Base-by-base conservation (phyloP, 371 early-diverging fungal genomes). In the Saksenaea oblongispora region DNA sequence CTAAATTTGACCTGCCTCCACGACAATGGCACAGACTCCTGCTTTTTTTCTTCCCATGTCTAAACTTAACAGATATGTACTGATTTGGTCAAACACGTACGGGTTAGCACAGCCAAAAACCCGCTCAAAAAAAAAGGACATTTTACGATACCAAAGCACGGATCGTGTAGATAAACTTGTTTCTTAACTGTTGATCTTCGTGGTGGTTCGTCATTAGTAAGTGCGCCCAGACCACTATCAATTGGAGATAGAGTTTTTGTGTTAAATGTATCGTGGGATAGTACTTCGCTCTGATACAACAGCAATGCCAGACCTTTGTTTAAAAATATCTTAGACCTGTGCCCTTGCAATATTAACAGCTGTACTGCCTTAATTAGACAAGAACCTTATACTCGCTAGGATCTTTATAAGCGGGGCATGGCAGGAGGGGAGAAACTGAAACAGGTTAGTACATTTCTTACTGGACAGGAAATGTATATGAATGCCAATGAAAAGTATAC, bases 401-500 rank as follows among this genome's bases (percentile, higher is more conserved):
- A 47, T 47, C 17, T 47, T 47, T 11, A 47, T 47, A 47, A 47
- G 51, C 51, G 51, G 51, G 51, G 51, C 26, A 22, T 22, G 51
- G 24, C 51, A 47, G 51, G 51, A 22, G 51, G 31, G 9, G 22
- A 18, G 5, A 22, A 17, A 8, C 51, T 10, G 24, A 47, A 47
- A 47, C 8, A 2, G 22, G 51, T 18, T 47, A 47, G 51, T 10
- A 26, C 22, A 1, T 22, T 47, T 47, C 51, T 1, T 10, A 47
- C 51, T 47, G 51, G 22, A 22, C 51, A 47, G 0, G 17, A 47
- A 47, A 47, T 24, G 17, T 47, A 47, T 47, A 47, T 47, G 51
- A 47, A 22, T 47, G 17, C 51, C 51, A 47, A 17, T 47, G 51
- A 47, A 47, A 47, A 47, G 51, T 47, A 47, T 22, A 47, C 26